phyloP scores from a whole-genome alignment of 1,284 basidiomycete genomes.

The Fomitopsis pinicola region DNA sequence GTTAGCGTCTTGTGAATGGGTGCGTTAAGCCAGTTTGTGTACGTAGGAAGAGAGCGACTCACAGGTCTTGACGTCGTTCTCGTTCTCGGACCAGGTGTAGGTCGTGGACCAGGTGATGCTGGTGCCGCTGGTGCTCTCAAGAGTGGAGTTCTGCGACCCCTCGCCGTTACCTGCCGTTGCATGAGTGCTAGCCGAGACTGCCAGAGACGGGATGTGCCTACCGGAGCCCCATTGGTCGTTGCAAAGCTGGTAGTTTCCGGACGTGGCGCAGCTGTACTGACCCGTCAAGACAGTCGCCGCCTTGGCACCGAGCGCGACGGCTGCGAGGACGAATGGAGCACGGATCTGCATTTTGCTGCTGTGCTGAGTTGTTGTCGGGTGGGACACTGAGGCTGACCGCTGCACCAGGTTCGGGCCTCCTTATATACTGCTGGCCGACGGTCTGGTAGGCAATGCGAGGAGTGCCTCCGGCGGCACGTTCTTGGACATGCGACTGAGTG shows the following conservation, averaged over 20 bases:
- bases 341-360: neutral
- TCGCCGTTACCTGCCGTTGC: conserved; percentile 34
- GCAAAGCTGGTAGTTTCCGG: conserved; percentile 47
- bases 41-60: conserved; percentile 12
- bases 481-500: neutral
- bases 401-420: neutral
- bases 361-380: neutral
- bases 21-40: neutral
- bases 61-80: conserved; percentile 57
- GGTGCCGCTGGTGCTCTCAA: conserved; percentile 37
- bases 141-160: conserved; percentile 46
- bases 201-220: conserved; percentile 19
- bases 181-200: neutral
- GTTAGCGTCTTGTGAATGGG: neutral
- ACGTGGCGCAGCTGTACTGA: conserved; percentile 39
- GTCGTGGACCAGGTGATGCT: conserved; percentile 49
- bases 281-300: conserved; percentile 29
- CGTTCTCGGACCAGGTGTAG: conserved; percentile 50
- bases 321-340: conserved; percentile 1
- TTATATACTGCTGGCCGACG: neutral
- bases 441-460: neutral
- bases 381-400: neutral
- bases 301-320: neutral
- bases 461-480: neutral
- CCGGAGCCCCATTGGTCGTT: conserved; percentile 53